Evolutionary conservation across 2,329 filamentous ascomycete genomes (phyloP), one percentile per base, ranked within the genome.

Genomic region (Cytospora paraplurivora): DNA sequence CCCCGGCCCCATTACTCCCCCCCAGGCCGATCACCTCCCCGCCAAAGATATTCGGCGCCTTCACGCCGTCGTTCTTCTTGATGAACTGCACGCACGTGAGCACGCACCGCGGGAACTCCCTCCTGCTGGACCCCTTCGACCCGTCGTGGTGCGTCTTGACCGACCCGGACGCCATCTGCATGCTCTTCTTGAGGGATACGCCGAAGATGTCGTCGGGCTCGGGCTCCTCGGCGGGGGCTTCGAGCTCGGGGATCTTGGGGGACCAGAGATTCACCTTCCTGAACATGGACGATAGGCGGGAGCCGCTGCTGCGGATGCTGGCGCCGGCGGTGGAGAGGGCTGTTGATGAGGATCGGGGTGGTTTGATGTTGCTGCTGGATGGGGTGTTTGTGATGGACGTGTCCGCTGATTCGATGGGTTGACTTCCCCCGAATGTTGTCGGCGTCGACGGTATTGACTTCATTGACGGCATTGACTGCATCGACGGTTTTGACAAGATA

Each of bases 91-190:
- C 73, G 68, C 77, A 80, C 53, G 75, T 74, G 54, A 78, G 73
- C 54, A 80, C 70, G 67, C 76, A 78, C 17, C 79, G 69, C 6
- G 78, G 78, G 63, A 79, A 80, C 11, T 76, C 75, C 33, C 76
- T 74, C 37, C 73, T 71, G 17, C 76, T 75, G 4, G 74, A 73
- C 1, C 69, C 71, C 27, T 72, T 71, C 53, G 71, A 72, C 19
- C 72, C 71, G 51, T 70, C 71, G 68, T 80, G 78, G 59, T 75
- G 74, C 0, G 76, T 77, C 63, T 75, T 74, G 7, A 76, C 77
- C 1, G 74, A 69, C 5, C 76, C 74, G 50, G 75, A 73, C 32
- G 77, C 77, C 10, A 78, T 68, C 38, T 72, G 69, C 69, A 80
- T 78, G 66, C 74, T 77, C 67, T 75, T 75, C 62, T 73, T 69